phyloP scores from a whole-genome alignment of 179 eudicot species.

The Silene noctiflora region DNA sequence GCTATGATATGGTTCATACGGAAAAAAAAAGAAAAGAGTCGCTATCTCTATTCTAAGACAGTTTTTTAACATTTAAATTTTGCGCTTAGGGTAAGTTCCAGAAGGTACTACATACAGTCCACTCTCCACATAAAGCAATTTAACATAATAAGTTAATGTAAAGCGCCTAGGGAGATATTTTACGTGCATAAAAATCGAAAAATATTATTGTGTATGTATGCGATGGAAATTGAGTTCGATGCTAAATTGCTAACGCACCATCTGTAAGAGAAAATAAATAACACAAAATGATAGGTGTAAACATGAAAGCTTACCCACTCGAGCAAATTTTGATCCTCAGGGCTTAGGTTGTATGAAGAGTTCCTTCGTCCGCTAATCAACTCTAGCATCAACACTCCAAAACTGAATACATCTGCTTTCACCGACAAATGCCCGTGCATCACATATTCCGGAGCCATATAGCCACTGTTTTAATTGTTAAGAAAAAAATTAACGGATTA shows the following conservation, averaged over 20 bases:
- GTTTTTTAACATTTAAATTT: too few relatives aligned
- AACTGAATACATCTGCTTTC: constrained; percentile 73
- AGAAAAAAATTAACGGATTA: not conserved
- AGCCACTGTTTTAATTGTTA: constrained; percentile 45
- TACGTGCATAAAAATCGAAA: too few relatives aligned
- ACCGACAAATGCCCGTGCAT: constrained; percentile 60
- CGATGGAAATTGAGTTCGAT: not conserved
- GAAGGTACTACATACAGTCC: too few relatives aligned
- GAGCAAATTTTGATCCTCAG: constrained; percentile 36
- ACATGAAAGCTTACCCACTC: constrained; percentile 56
- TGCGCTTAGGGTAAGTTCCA: too few relatives aligned
- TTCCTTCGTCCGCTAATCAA: constrained; percentile 56
- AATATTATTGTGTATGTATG: not conserved
- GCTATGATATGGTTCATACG: too few relatives aligned
- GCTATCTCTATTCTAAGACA: too few relatives aligned
- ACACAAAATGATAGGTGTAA: not conserved
- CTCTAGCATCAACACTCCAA: constrained; percentile 62
- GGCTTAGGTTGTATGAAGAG: constrained; percentile 34
- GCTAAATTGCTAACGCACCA: not conserved
- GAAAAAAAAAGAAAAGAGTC: too few relatives aligned
- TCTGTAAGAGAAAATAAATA: not conserved
- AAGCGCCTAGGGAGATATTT: too few relatives aligned
- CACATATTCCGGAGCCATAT: constrained; percentile 78
- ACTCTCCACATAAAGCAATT: too few relatives aligned
- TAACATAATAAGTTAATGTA: too few relatives aligned